Percentiles rank a stretch among this genome's conserved stretches.
phyloP scores from a whole-genome alignment of 2,329 filamentous ascomycete genomes.

The Emmonsiellopsis sp. region DNA sequence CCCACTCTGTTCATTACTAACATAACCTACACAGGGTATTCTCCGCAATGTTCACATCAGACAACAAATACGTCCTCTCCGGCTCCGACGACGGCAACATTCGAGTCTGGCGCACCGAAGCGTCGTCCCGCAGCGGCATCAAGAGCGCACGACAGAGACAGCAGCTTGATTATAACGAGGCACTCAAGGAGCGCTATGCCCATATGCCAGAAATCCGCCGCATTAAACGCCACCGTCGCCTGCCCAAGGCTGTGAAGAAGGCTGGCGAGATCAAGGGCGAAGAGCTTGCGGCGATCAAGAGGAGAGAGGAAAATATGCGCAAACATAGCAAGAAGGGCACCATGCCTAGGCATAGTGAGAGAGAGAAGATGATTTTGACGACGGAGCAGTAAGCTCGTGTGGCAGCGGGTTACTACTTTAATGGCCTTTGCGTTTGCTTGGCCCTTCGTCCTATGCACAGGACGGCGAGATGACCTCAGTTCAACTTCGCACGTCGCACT shows the following conservation, averaged over 20 bases:
- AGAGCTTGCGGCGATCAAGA: constrained; percentile 79
- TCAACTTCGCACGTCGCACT: too few species aligned
- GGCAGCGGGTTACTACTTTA: too few species aligned
- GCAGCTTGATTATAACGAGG: constrained; percentile 84
- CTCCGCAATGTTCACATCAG: constrained; percentile 73
- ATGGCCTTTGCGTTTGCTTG: too few species aligned
- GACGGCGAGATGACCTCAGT: too few species aligned
- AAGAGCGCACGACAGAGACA: constrained; percentile 78
- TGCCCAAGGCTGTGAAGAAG: constrained; percentile 93
- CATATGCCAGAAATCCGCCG: constrained; percentile 95
- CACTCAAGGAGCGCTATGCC: constrained; percentile 70
- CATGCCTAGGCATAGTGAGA: constrained; percentile 62
- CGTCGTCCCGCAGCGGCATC: constrained; percentile 72
- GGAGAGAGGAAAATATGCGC: constrained; percentile 86
- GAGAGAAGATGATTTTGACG: constrained; percentile 86
- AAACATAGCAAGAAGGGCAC: constrained; percentile 72
- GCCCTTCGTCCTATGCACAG: too few species aligned
- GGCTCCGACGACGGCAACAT: constrained; percentile 92
- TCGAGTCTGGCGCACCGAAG: constrained; percentile 79
- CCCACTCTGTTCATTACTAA: not conserved
- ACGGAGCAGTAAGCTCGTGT: constrained; percentile 44
- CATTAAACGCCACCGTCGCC: constrained; percentile 82
- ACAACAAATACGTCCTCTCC: constrained; percentile 80
- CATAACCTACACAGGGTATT: constrained; percentile 53
- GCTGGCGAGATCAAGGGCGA: constrained; percentile 88